Evolutionary conservation across 768 basidiomycete genomes (phyloP), one percentile per base, ranked within the genome.

Genomic region (Tylopilus sp.): DNA sequence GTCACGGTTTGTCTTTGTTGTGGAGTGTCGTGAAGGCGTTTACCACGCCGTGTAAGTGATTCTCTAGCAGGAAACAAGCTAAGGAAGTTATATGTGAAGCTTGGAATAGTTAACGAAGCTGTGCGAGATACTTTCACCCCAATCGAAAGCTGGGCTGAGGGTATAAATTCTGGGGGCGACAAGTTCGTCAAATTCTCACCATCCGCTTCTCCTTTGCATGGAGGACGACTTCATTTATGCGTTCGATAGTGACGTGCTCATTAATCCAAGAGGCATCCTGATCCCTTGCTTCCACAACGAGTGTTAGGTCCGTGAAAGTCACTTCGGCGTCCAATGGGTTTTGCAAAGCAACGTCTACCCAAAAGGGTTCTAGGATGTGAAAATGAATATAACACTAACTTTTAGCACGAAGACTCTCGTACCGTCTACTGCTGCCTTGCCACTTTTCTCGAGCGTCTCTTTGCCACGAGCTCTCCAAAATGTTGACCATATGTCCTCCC

Each of bases 281-380:
- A 1, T 59, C 55, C 30, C 58, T 64, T 3, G 71, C 65, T 50
- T 80, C 80, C 6, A 87, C 75, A 5, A 74, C 52, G 10, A 89
- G 66, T 0, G 85, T 82, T 48, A 92, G 55, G 52, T 85, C 77
- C 0, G 82, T 76, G 22, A 93, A 63, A 46, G 76, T 82, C n/a
- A 93, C 76, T 47, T 89, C 89, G 7, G 86, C 76, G 54, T 87
- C 79, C 37, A 93, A 68, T 17, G 89, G 89, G 64, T 93, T 93
- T 43, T 71, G 75, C 53, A 93, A 45, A 6, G 75, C 75, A 24
- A 93, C 59, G 58, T 92, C 89, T 34, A 92, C 73, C 84, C 85
- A 91, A 60, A 92, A 90, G 3, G 72, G 68, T 68, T 92, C 91
- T 92, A 44, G 42, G 17, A 19, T 54, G 22, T 55, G 26, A 21